phyloP scores from a whole-genome alignment of 805 yeast genomes.

The Candida silvatica region DNA sequence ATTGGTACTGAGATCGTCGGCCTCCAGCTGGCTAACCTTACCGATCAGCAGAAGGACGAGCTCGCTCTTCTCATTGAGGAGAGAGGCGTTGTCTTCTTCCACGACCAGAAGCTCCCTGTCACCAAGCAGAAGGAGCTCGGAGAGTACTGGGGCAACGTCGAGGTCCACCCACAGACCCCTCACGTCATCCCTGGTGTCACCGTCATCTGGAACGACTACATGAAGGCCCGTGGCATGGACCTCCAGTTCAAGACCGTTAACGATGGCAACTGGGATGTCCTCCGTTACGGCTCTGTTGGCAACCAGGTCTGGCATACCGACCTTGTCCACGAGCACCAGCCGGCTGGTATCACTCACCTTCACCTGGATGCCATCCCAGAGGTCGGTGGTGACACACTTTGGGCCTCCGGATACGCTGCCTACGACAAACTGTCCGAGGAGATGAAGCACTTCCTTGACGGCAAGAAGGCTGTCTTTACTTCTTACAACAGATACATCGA shows the following conservation, averaged over 20 bases:
- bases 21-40: slow-evolving; percentile 33
- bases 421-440: slow-evolving; percentile 47
- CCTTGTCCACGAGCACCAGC: slow-evolving; percentile 46
- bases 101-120: slow-evolving; percentile 37
- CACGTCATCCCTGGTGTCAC: slow-evolving; percentile 29
- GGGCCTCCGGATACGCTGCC: slow-evolving; percentile 51
- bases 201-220: slow-evolving; percentile 33
- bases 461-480: slow-evolving; percentile 36
- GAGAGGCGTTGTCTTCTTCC: slow-evolving; percentile 42
- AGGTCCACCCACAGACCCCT: slow-evolving; percentile 28
- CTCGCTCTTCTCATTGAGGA: slow-evolving; percentile 38
- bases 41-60: slow-evolving; percentile 36
- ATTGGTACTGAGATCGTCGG: slow-evolving; percentile 44
- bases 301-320: slow-evolving; percentile 37
- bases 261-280: slow-evolving; percentile 12
- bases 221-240: slow-evolving; percentile 16
- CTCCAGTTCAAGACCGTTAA: slow-evolving; percentile 12
- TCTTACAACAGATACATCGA: slow-evolving; percentile 32
- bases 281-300: slow-evolving; percentile 6
- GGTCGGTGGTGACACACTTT: slow-evolving; percentile 48
- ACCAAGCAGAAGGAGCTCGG: slow-evolving; percentile 36
- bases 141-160: slow-evolving; percentile 35
- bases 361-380: slow-evolving; percentile 42
- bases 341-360: slow-evolving; percentile 48
- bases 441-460: slow-evolving; percentile 41